phyloP scores from a whole-genome alignment of 768 basidiomycete species.

The Rhizopogon rudus region DNA sequence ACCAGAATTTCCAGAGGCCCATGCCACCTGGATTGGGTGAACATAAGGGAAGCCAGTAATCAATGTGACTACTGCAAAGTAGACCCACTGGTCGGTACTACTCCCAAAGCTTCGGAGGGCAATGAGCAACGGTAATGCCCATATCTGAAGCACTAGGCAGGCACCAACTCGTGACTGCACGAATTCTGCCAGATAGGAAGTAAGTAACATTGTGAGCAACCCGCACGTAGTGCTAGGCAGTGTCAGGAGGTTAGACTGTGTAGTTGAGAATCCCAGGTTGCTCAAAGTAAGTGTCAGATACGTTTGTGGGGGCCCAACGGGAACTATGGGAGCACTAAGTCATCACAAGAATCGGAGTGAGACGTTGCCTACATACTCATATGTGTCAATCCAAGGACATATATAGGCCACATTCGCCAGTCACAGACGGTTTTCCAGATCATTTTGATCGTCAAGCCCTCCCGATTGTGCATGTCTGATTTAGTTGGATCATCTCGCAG shows the following conservation, averaged over 20 bases:
- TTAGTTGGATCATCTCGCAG: slow-evolving; percentile 58
- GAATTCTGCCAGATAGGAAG: slow-evolving; percentile 48
- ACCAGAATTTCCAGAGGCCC: slow-evolving; percentile 57
- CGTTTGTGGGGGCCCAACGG: slow-evolving; percentile 51
- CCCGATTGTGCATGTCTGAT: slow-evolving; percentile 63
- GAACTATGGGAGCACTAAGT: slow-evolving; percentile 33
- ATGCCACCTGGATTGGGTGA: slow-evolving; percentile 43
- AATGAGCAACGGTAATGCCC: slow-evolving; percentile 59
- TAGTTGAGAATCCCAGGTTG: slow-evolving; percentile 59
- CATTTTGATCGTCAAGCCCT: slow-evolving; percentile 45
- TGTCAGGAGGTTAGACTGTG: slow-evolving; percentile 55
- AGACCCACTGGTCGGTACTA: slow-evolving; percentile 50
- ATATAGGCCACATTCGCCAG: slow-evolving; percentile 64
- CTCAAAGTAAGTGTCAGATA: slow-evolving; percentile 63
- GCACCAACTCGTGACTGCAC: slow-evolving; percentile 53
- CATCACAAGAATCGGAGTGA: background rate
- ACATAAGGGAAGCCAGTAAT: slow-evolving; percentile 49
- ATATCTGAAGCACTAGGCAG: slow-evolving; percentile 50
- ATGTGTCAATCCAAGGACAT: slow-evolving; percentile 49
- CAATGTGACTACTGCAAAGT: slow-evolving; percentile 48
- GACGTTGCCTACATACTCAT: slow-evolving; percentile 34
- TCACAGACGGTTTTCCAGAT: slow-evolving; percentile 50
- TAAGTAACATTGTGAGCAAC: slow-evolving; percentile 41
- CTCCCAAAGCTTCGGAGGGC: slow-evolving; percentile 47
- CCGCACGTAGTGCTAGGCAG: slow-evolving; percentile 56